Conservation (phyloP, 345 rosid species). For the Trapa bicornis region DNA sequence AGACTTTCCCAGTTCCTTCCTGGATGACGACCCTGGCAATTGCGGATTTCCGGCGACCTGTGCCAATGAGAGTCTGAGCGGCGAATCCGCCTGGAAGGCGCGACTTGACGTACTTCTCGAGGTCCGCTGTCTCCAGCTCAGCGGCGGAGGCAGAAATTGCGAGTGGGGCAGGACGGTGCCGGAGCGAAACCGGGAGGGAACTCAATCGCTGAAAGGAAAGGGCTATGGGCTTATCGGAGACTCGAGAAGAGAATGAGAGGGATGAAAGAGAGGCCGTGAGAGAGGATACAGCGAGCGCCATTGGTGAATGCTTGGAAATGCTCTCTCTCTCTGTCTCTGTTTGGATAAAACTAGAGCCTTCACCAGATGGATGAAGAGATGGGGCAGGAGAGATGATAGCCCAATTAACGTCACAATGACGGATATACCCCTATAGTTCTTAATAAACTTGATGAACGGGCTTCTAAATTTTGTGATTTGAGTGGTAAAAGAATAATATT, state of each 20-base stretch:
- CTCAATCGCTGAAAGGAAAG: slow-evolving; percentile 25
- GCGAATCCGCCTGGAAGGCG: slow-evolving; percentile 91
- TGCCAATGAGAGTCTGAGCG: slow-evolving; percentile 72
- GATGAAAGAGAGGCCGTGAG: slow-evolving; percentile 57
- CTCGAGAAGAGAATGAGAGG: slow-evolving; percentile 66
- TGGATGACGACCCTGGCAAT: slow-evolving; percentile 47
- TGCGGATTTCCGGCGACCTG: slow-evolving; percentile 88
- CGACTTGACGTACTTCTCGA: slow-evolving; percentile 65
- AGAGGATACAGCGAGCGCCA: slow-evolving; percentile 51
- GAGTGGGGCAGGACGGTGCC: slow-evolving; percentile 24
- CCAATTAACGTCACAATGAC: neutral
- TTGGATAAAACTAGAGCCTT: neutral
- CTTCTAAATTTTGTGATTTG: too few species aligned
- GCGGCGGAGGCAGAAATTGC: slow-evolving; percentile 45
- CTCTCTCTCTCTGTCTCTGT: neutral
- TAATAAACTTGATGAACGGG: neutral
- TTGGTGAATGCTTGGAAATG: slow-evolving; percentile 6
- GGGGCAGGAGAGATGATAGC: neutral
- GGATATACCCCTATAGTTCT: neutral
- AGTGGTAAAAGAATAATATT: too few species aligned
- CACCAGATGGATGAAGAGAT: neutral
- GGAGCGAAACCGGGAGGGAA: slow-evolving; percentile 18
- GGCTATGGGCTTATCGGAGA: slow-evolving; percentile 37
- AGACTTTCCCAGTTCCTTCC: too few species aligned
- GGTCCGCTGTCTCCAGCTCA: slow-evolving; percentile 35